Conservation (phyloP, 148 eudicot genomes). For the Tetragonia tetragonoides region DNA sequence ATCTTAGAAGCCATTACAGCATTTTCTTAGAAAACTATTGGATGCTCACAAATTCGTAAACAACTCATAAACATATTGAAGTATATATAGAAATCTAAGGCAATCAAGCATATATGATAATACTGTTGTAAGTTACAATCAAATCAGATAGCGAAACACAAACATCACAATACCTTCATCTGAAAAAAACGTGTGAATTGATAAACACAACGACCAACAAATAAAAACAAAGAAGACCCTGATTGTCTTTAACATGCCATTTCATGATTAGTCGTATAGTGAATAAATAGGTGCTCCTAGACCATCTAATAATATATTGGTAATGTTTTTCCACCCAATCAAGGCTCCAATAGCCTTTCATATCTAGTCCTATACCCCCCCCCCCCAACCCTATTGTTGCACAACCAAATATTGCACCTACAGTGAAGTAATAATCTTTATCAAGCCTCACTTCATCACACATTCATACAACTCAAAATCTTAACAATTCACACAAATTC, state of each 20-base stretch:
- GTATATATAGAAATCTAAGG: neutral
- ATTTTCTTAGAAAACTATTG: neutral
- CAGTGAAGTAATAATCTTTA: neutral
- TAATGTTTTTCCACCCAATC: neutral
- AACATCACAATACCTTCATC: neutral
- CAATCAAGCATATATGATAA: neutral
- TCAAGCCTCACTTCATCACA: neutral
- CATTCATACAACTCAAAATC: neutral
- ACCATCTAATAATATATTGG: too few relatives aligned
- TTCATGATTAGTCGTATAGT: too few relatives aligned
- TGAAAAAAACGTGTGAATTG: neutral
- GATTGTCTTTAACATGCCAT: too few relatives aligned
- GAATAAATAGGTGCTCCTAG: too few relatives aligned
- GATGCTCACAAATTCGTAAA: neutral
- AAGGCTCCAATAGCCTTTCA: neutral
- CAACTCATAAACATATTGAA: too few relatives aligned
- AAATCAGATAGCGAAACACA: neutral
- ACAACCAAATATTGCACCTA: neutral
- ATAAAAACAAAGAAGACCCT: too few relatives aligned
- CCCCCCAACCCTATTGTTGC: neutral
- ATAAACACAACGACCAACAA: too few relatives aligned
- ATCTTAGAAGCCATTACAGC: neutral
- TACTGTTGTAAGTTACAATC: neutral
- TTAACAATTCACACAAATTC: neutral
- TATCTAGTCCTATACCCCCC: too few relatives aligned